phyloP scores from a whole-genome alignment of 148 eudicot species.

The Vaccinium vitisidaea region DNA sequence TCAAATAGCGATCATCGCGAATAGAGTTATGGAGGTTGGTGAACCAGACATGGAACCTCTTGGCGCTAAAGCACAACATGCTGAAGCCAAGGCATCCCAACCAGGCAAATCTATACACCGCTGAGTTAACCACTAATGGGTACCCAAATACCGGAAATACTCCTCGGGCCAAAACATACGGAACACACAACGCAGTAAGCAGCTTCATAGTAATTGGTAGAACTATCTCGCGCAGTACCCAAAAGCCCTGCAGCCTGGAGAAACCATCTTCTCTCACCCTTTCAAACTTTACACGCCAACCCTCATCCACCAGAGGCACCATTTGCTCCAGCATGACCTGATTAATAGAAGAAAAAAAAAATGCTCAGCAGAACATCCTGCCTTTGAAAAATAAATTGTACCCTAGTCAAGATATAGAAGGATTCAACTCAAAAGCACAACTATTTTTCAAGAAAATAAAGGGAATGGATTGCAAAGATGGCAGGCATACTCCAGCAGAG shows the following conservation, averaged over 20 bases:
- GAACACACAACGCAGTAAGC: constrained; percentile 90
- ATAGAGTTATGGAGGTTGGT: constrained; percentile 95
- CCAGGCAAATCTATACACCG: constrained; percentile 93
- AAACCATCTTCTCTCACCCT: constrained; percentile 92
- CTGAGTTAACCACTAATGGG: constrained; percentile 83
- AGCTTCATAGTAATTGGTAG: constrained; percentile 81
- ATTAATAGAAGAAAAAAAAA: constrained; percentile 1
- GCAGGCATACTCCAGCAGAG: constrained; percentile 2
- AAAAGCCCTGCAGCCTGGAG: constrained; percentile 81
- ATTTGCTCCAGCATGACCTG: constrained; percentile 93
- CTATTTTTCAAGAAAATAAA: neutral
- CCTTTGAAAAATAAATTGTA: neutral
- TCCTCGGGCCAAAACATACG: constrained; percentile 86
- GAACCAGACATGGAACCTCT: constrained; percentile 95
- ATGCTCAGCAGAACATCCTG: neutral
- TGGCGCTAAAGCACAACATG: constrained; percentile 69
- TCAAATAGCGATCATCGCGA: constrained; percentile 86
- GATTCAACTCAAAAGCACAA: neutral
- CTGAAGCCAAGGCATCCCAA: constrained; percentile 79
- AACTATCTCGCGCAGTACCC: constrained; percentile 92
- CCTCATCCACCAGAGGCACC: constrained; percentile 83
- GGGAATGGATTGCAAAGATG: neutral
- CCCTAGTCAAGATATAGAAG: neutral
- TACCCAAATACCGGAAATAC: constrained; percentile 84
- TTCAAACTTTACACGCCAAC: constrained; percentile 85